phyloP scores from a whole-genome alignment of 1,139 yeast genomes.

The Suhomyces coccinellae region DNA sequence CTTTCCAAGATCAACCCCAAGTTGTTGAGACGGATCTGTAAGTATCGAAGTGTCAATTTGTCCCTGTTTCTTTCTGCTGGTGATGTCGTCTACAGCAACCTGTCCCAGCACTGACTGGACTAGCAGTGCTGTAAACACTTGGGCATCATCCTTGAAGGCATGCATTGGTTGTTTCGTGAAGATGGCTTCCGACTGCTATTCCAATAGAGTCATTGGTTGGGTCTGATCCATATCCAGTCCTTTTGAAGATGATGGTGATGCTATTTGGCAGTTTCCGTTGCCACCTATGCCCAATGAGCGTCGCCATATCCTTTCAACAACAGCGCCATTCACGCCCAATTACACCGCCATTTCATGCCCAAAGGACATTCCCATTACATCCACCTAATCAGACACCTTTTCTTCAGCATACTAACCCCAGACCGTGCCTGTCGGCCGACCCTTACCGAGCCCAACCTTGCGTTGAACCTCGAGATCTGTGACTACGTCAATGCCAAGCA shows the following conservation, averaged over 20 bases:
- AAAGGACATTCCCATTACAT: neutral
- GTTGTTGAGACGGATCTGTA: conserved; percentile 64
- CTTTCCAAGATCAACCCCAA: conserved; percentile 56
- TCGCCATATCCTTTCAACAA: no score
- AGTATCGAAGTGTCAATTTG: conserved; percentile 21
- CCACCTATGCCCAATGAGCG: no score
- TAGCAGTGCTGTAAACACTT: no score
- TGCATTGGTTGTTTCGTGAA: no score
- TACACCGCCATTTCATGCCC: neutral
- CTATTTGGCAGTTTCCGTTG: no score
- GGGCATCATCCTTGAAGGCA: no score
- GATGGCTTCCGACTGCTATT: no score
- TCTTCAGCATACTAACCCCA: conserved; percentile 25
- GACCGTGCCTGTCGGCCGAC: conserved; percentile 90
- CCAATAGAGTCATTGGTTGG: no score
- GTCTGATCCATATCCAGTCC: no score
- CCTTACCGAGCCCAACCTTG: conserved; percentile 82
- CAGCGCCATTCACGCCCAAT: no score
- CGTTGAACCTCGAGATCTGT: conserved; percentile 86
- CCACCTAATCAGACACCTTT: neutral
- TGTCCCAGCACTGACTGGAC: no score
- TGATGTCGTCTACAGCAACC: neutral
- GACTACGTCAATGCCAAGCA: conserved; percentile 92
- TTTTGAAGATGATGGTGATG: no score
- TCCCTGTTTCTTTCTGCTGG: neutral